Conservation (phyloP, 2,329 filamentous ascomycete species). For the Nigrospora osmanthi region DNA sequence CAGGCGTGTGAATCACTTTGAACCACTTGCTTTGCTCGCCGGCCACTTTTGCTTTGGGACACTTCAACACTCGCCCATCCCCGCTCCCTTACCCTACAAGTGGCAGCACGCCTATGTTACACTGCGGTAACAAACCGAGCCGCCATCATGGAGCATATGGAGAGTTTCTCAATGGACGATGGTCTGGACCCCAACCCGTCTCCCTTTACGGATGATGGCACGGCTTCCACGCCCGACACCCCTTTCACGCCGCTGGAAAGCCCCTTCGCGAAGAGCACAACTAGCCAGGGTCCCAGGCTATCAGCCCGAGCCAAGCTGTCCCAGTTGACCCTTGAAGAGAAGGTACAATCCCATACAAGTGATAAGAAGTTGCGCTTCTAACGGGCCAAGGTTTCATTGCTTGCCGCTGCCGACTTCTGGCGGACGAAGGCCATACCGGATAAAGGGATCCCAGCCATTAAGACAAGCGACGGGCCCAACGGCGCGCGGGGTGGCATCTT, state of each 20-base stretch:
- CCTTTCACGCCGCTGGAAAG: conserved; percentile 39
- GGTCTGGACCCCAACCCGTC: conserved; percentile 27
- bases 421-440: conserved; percentile 56
- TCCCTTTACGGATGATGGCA: conserved; percentile 24
- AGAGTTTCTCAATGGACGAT: conserved; percentile 15
- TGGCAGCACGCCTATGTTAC: background rate
- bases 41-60: background rate
- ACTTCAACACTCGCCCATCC: background rate
- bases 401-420: conserved; percentile 62
- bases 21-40: background rate
- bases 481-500: conserved; percentile 62
- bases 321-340: conserved; percentile 48
- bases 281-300: conserved; percentile 29
- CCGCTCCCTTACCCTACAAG: background rate
- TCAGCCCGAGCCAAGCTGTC: conserved; percentile 41
- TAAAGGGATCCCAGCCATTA: conserved; percentile 56
- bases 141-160: conserved; percentile 15
- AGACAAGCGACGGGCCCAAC: conserved; percentile 63
- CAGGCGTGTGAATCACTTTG: background rate
- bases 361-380: conserved; percentile 4
- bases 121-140: background rate
- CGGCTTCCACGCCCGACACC: conserved; percentile 39
- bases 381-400: conserved; percentile 41
- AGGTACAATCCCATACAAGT: conserved; percentile 27
- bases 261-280: conserved; percentile 26